Evolutionary conservation across 805 yeast species (phyloP), one percentile per base, ranked within the genome.

Genomic region (Starmerella davenportii): DNA sequence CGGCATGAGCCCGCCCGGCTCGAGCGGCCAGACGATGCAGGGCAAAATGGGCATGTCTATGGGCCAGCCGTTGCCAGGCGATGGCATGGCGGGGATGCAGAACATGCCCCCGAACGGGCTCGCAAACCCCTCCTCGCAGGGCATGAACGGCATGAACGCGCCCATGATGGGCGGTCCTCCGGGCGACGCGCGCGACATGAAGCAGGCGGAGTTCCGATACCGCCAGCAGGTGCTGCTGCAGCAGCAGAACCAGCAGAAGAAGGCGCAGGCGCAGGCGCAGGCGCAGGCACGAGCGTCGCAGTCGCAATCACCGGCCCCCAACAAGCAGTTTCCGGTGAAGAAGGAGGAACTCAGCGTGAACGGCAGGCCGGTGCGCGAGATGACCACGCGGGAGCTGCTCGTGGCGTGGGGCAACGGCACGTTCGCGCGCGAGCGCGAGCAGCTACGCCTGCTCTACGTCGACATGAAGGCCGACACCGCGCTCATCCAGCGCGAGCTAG

Each of bases 401-500:
- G 30, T 34, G 4, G 41, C 42, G 4, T 34, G 59, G 43, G 50
- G 45, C 28, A 54, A 72, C 53, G 61, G 58, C 76, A 17, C 79
- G 69, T 30, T 81, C 70, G 44, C 79, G 70, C 63, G 72, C 71
- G 63, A 58, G 64, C 44, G 69, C 64, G 41, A 44, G 36, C 54
- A 48, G 37, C 65, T 82, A 44, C 68, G 74, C 42, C 67, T 66
- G 40, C 67, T 84, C 32, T 66, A 74, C 41, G 76, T 72, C 25
- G 92, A 79, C 43, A 84, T 78, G 1, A 64, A 78, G 0, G 63
- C 69, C 20, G 71, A 74, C 14, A 34, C 35, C n/a, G 38, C 43
- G 36, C 77, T 80, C 9, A 68, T 79, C 29, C 69, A 72, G 35
- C 39, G 42, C 3, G 49, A 46, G 31, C 56, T 80, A 41, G 72